A percentile compares a stretch with the other conserved stretches of the same genome.
phyloP scores from a whole-genome alignment of 768 basidiomycete genomes.

The Rhizopogon vulgaris region DNA sequence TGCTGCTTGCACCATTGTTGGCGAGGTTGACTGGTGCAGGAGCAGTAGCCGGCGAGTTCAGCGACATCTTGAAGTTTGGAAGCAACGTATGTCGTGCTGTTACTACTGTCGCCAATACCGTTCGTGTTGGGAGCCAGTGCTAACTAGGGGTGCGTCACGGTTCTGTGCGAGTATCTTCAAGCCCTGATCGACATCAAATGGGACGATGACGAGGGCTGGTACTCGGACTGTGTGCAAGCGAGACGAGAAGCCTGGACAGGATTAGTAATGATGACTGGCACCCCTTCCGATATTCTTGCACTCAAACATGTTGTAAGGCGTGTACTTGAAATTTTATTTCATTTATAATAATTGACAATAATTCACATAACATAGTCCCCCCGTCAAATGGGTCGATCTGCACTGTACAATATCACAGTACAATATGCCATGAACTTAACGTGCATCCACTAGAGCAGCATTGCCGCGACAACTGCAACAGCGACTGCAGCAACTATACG shows the following conservation, averaged over 20 bases:
- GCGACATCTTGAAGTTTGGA: slow-evolving; percentile 24
- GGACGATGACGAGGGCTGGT: no score
- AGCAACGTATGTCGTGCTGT: slow-evolving; percentile 34
- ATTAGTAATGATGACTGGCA: no score
- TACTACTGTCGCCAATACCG: slow-evolving; percentile 33
- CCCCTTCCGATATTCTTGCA: no score
- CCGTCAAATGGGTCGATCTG: no score
- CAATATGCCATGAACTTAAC: not conserved
- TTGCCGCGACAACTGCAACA: not conserved
- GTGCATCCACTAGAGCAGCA: not conserved
- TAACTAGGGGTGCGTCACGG: no score
- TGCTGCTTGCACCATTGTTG: not conserved
- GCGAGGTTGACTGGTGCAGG: slow-evolving; percentile 37
- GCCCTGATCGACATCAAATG: no score
- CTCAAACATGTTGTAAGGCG: no score
- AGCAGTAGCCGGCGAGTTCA: slow-evolving; percentile 28
- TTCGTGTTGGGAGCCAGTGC: slow-evolving; percentile 23
- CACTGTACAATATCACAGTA: not conserved
- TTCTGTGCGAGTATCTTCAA: no score
- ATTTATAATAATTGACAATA: no score
- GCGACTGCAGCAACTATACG: not conserved
- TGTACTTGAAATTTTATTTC: not conserved
- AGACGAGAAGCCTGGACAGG: no score
- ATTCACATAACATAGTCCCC: no score
- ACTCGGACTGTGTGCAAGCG: no score